Conservation (phyloP, 2,329 filamentous ascomycete species). For the Sphaerostilbella broomeana region DNA sequence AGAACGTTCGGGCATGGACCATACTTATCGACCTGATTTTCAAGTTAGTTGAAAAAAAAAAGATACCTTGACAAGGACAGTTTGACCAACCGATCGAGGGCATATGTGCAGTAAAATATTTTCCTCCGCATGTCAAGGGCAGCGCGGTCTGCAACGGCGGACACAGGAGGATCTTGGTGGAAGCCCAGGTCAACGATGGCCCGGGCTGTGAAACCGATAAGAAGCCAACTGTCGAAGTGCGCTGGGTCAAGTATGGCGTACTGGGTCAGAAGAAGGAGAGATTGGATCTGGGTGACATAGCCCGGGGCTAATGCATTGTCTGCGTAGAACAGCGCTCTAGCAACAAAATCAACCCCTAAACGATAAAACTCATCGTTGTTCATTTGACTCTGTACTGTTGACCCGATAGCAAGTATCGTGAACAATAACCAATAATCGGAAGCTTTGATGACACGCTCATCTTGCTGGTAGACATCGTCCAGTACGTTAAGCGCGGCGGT, state of each 20-base stretch:
- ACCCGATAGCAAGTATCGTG: conserved; percentile 82
- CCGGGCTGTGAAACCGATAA: conserved; percentile 83
- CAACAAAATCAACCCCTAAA: conserved; percentile 50
- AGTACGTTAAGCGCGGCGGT: conserved; percentile 70
- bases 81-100: conserved; percentile 67
- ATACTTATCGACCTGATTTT: conserved; percentile 69
- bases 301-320: conserved; percentile 82
- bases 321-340: conserved; percentile 65
- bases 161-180: conserved; percentile 80
- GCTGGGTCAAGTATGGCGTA: conserved; percentile 86
- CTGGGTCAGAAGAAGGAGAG: conserved; percentile 75
- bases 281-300: conserved; percentile 78
- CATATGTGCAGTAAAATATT: conserved; percentile 87
- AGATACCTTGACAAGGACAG: neutral
- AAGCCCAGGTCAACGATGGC: conserved; percentile 85
- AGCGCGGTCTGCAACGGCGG: conserved; percentile 59
- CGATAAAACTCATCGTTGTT: conserved; percentile 58
- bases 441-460: conserved; percentile 53
- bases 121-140: conserved; percentile 71
- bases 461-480: conserved; percentile 72
- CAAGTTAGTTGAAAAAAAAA: conserved; percentile 16
- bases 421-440: conserved; percentile 82
- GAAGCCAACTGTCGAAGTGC: conserved; percentile 90
- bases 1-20: conserved; percentile 80
- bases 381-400: conserved; percentile 63